A percentile compares a stretch with the other conserved stretches of the same genome.
Evolutionary conservation across 148 eudicot species (phyloP).

Genomic region (Cornus controversa): DNA sequence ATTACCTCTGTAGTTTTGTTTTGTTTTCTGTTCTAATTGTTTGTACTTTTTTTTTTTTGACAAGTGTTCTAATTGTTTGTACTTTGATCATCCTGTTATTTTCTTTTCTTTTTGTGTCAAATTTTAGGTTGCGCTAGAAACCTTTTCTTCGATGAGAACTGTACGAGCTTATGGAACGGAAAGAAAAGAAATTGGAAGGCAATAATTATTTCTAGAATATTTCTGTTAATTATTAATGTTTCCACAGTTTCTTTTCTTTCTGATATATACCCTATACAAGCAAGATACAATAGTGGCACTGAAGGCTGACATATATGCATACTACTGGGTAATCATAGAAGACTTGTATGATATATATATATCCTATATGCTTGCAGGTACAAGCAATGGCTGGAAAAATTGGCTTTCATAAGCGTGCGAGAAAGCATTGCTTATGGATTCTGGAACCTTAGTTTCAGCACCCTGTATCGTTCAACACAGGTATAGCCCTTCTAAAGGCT

Average conservation of each 20-base stretch:
- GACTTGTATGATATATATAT: background rate
- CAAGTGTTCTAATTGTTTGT: background rate
- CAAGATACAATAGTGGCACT: too few relatives aligned
- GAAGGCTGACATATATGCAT: too few relatives aligned
- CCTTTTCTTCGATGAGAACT: constrained; percentile 42
- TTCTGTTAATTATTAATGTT: constrained; percentile 1
- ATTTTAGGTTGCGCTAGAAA: constrained; percentile 38
- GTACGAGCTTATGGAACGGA: constrained; percentile 45
- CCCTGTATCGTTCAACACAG: constrained; percentile 53
- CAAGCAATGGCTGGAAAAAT: constrained; percentile 41
- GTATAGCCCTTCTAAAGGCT: constrained; percentile 21
- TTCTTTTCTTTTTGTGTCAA: background rate
- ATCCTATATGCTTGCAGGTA: constrained; percentile 30
- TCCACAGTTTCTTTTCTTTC: constrained; percentile 2
- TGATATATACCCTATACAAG: background rate
- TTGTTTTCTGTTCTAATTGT: background rate
- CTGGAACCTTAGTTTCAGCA: constrained; percentile 50
- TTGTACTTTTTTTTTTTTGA: background rate
- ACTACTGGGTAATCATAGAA: too few relatives aligned
- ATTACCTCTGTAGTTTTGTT: background rate
- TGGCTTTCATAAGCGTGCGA: constrained; percentile 34
- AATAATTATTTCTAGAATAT: constrained; percentile 13
- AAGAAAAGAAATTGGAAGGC: constrained; percentile 37
- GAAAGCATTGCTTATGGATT: constrained; percentile 53
- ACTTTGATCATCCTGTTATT: background rate